Conservation (phyloP, 768 basidiomycete species). For the Hericium erinaceus region DNA sequence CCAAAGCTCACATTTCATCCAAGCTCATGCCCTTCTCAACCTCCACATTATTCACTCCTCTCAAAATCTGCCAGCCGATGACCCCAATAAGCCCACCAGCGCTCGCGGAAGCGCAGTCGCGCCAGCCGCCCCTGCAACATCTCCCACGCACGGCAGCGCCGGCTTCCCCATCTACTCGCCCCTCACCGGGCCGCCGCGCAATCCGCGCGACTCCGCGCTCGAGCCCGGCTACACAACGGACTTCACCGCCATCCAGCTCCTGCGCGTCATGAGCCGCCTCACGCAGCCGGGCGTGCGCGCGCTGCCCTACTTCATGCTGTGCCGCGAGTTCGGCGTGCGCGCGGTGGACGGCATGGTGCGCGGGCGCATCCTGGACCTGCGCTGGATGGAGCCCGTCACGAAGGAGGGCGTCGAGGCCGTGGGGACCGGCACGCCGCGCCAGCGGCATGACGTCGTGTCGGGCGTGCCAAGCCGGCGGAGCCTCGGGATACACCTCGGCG, state of each 20-base stretch:
- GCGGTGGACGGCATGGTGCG: slow-evolving; percentile 83
- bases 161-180: slow-evolving; percentile 31
- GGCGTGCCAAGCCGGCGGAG: slow-evolving; percentile 17
- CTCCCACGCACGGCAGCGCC: slow-evolving; percentile 17
- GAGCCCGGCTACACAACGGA: slow-evolving; percentile 48
- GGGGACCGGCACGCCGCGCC: slow-evolving; percentile 13
- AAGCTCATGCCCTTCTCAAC: slow-evolving; percentile 76
- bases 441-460: slow-evolving; percentile 13
- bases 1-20: slow-evolving; percentile 75
- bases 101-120: slow-evolving; percentile 18
- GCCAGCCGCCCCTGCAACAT: slow-evolving; percentile 13
- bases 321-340: slow-evolving; percentile 73
- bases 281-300: slow-evolving; percentile 53
- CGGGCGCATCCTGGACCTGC: slow-evolving; percentile 61
- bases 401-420: slow-evolving; percentile 35
- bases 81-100: slow-evolving; percentile 14
- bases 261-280: slow-evolving; percentile 75
- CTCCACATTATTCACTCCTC: slow-evolving; percentile 83
- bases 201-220: slow-evolving; percentile 13
- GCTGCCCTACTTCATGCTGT: slow-evolving; percentile 73
- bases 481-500: slow-evolving; percentile 13
- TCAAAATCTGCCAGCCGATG: slow-evolving; percentile 34
- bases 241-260: slow-evolving; percentile 70
- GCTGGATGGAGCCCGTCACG: slow-evolving; percentile 68
- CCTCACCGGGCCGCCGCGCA: slow-evolving; percentile 19